Base-by-base conservation (phyloP, 306 rosid genomes). In the Sesbania bispinosa region DNA sequence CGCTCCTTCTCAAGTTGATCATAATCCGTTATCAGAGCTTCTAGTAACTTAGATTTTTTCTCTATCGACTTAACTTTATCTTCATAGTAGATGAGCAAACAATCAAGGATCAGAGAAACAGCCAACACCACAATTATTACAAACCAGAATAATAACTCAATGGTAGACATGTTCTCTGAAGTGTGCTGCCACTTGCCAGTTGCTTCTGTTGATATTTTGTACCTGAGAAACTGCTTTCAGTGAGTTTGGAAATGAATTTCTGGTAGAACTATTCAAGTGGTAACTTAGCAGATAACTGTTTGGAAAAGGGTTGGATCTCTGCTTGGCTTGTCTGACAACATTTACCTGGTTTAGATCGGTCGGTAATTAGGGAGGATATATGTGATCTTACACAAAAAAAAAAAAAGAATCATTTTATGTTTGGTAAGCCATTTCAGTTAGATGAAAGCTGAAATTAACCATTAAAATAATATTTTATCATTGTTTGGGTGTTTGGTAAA, bases 1-100 rank as follows among this genome's bases (percentile, higher is more conserved):
- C 41, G 70, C 20, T 20, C 4, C 18, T 30, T 2, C 24, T 1
- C 4, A 59, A 71, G 57, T 16, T 68, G 23, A 1, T 36, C 10
- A 45, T 65, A 62, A 38, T 76, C 84, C 11, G 38, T 9, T 13
- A n/a, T 5, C 14, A 79, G 52, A 41, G 77, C 75, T 18, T 43
- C 3, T 16, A 79, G 52, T 18, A 59, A 47, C 64, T 36, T 23
- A 47, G 30, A 29, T 45, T 67, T 51, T 47, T 57, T 79, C 29
- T 48, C 1, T 38, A 83, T 72, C 84, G 82, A 71, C 35, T 67
- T 39, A 38, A 71, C 73, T 38, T 39, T 72, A 5, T 71, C 38
- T 60, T 64, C 43, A 7, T 50, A 3, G 63, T 13, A 38, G 42
- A 10, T 20, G 46, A 74, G 29, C 0, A 0, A 0, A 29, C 3